A percentile compares a stretch with the other conserved stretches of the same genome.
Conservation (phyloP, 768 basidiomycete genomes). For the Suillus spraguei region DNA sequence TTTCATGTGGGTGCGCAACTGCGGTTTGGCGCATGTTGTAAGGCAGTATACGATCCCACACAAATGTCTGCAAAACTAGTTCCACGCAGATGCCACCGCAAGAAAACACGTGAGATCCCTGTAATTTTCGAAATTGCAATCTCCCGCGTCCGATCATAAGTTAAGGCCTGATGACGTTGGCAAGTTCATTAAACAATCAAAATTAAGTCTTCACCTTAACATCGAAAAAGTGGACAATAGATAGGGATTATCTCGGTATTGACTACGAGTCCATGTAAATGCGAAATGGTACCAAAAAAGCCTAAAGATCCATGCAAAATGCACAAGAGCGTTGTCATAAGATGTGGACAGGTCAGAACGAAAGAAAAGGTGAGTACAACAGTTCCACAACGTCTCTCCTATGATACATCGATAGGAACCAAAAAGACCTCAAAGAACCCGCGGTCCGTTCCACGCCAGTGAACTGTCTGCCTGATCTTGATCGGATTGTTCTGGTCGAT, state of each 20-base stretch:
- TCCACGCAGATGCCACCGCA: too few relatives aligned
- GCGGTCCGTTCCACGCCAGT: constrained; percentile 18
- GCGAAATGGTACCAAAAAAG: constrained; percentile 3
- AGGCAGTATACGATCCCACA: too few relatives aligned
- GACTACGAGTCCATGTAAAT: constrained; percentile 10
- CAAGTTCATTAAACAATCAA: background rate
- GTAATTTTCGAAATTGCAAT: too few relatives aligned
- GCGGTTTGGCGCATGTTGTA: too few relatives aligned
- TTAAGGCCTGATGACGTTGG: background rate
- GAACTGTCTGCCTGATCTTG: constrained; percentile 1
- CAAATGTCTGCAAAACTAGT: too few relatives aligned
- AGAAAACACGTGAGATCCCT: too few relatives aligned
- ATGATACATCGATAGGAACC: constrained; percentile 16
- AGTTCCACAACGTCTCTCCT: constrained; percentile 6
- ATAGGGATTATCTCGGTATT: constrained; percentile 1
- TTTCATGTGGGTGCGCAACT: too few relatives aligned
- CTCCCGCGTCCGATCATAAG: background rate
- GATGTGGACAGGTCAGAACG: constrained; percentile 4
- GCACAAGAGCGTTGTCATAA: constrained; percentile 5
- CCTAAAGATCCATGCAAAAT: background rate
- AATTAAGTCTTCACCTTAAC: background rate
- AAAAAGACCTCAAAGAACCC: constrained; percentile 28
- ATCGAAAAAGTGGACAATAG: constrained; percentile 2
- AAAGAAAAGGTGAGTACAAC: constrained; percentile 17
- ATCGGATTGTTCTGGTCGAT: constrained; percentile 14